Base-by-base conservation (phyloP, 768 basidiomycete genomes). In the Boletus reticuloceps region DNA sequence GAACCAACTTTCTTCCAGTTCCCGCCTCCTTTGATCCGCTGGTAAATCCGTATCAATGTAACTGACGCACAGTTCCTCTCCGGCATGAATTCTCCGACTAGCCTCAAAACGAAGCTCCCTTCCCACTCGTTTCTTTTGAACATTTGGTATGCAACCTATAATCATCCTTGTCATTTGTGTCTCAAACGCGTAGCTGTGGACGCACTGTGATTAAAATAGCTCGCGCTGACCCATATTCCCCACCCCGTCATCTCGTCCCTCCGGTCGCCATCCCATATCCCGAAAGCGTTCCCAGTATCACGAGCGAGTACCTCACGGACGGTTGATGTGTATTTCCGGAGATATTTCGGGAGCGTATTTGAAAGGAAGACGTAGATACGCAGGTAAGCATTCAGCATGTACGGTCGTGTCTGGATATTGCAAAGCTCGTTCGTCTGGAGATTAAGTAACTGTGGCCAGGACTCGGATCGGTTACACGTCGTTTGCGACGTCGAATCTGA, bases 121-220 rank as follows among this genome's bases (percentile, higher is more conserved):
- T 20, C 77, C 77, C 7, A 68, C 60, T 40, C 79, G 74, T 20
- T 62, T 69, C 64, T 82, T 85, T 29, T 69, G 69, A 12, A 84
- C 59, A 48, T 82, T 84, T 10, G 83, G 82, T 6, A 71, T 63
- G 60, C 82, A 84, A 63, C 78, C 82, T 85, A 56, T 16, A 42
- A 41, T 43, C 8, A 22, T 36, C 19, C 1, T 16, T n/a, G 50
- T 61, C 48, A 59, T 31, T n/a, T 29, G 19, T 12, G 7, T 22
- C 11, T 36, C 20, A 12, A 47, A 14, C 20, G 14, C 34, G 12
- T 40, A 16, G 41, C 38, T 52, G 50, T 17, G 19, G n/a, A 62
- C 70, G 44, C 39, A 85, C 86, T 77, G 63, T 88, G 86, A 59
- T 88, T 88, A 64, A 87, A 88, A 68, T 82, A 86, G 19, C 84